phyloP scores from a whole-genome alignment of 495 filamentous ascomycete genomes.

The Penicillium lividum region DNA sequence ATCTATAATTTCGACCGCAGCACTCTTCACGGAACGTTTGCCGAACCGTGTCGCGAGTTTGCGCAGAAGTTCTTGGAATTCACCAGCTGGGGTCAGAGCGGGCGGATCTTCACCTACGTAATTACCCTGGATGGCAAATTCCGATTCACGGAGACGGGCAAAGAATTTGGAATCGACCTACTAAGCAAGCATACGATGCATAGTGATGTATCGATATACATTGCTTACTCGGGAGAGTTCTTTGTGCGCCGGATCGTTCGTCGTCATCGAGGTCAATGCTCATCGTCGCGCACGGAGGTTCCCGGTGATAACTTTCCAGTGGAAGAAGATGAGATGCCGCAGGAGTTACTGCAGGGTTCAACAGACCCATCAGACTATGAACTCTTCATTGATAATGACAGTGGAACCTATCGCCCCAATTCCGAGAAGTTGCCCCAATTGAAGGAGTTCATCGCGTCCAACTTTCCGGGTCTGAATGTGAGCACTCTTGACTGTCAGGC shows the following conservation, averaged over 20 bases:
- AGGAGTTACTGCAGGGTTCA: slow-evolving; percentile 36
- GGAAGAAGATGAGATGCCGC: slow-evolving; percentile 46
- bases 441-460: slow-evolving; percentile 63
- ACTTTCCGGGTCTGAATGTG: slow-evolving; percentile 74
- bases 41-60: slow-evolving; percentile 59
- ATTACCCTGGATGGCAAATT: slow-evolving; percentile 82
- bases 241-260: slow-evolving; percentile 72
- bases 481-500: slow-evolving; percentile 64
- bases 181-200: slow-evolving; percentile 96
- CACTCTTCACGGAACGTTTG: slow-evolving; percentile 68
- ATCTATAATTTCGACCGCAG: slow-evolving; percentile 82
- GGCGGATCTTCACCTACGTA: slow-evolving; percentile 88
- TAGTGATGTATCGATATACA: slow-evolving; percentile 83
- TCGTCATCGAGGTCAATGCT: slow-evolving; percentile 32
- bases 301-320: slow-evolving; percentile 24
- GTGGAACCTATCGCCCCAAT: slow-evolving; percentile 88
- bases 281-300: background rate
- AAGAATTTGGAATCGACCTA: slow-evolving; percentile 90
- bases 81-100: slow-evolving; percentile 80
- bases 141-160: slow-evolving; percentile 91
- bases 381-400: slow-evolving; percentile 92
- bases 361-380: slow-evolving; percentile 72
- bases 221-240: slow-evolving; percentile 91
- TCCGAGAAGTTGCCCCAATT: slow-evolving; percentile 69
- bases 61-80: slow-evolving; percentile 81